Evolutionary conservation across 306 rosid species (phyloP), one percentile per base, ranked within the genome.

Genomic region (Boehmeria nivea): DNA sequence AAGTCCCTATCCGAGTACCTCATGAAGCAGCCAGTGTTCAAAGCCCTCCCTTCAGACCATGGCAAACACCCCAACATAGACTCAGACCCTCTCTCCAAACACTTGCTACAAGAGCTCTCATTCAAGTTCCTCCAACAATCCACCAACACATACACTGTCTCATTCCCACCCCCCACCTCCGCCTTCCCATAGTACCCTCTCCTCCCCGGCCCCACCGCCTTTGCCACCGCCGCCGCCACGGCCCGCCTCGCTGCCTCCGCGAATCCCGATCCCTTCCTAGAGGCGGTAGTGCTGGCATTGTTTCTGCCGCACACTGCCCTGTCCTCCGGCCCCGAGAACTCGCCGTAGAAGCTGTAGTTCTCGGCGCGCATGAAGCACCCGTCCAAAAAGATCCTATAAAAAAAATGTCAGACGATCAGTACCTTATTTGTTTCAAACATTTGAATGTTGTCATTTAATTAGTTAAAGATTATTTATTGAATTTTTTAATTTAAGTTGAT

Each of bases 311-410:
- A 91, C 15, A 78, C 69, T 15, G 76, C 68, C 42, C 5, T 68
- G 51, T 91, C 98, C 19, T 53, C 64, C 5, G 78, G 69, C 40
- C 93, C 98, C 16, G 0, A 17, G 16, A 65, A 82, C 75, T 87
- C 93, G 6, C 69, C 45, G 50, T 63, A 82, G 57, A 91, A 91
- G 65, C 84, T 80, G 66, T 84, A 91, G 40, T 91, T 87, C 59
- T 69, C 89, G 6, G 85, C 75, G 66, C 98, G 82, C 98, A 91
- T 82, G 82, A 84, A 91, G 81, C 98, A 91, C 15, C 98, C 98
- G 40, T 87, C 98, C 6, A 87, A 82, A 77, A 54, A 84, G 60
- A 91, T 76, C 23, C 44, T 40, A 8, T 28, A 28, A 28, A 28
- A 8, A 28, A 28, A 3, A 28, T n/a, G n/a, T n/a, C n/a, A n/a